Evolutionary conservation across 2,329 filamentous ascomycete genomes (phyloP), one percentile per base, ranked within the genome.

Genomic region (Talaromyces sp.): DNA sequence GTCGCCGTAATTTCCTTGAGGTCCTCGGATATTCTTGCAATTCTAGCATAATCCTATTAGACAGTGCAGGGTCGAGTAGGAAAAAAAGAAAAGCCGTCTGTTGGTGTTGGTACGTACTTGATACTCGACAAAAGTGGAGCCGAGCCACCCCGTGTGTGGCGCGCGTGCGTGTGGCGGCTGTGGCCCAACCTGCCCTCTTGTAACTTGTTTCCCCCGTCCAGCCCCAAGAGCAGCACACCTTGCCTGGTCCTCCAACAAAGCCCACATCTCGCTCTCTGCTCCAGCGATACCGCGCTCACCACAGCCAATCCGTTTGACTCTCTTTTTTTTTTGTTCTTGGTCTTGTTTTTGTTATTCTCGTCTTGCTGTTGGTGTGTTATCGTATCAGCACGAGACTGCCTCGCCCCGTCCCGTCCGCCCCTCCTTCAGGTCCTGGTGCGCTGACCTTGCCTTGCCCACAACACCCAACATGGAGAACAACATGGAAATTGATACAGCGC

Each of bases 401-500:
- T 29, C 48, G 26, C 48, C 57, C 59, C 62, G 50, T 48, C 61
- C 48, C 58, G 43, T 57, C 58, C 62, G 54, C 55, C 61, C 62
- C 62, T 70, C 73, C 65, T 65, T 64, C 54, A 66, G 65, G 53
- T 65, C 64, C 64, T 60, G 38, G 62, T 54, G 59, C 60, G 56
- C 48, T 61, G 60, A 62, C 38, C 56, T 62, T 32, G 46, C 65
- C 68, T 66, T 66, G 62, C 67, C 65, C 65, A 62, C 60, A 38
- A 61, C 55, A 26, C 60, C 31, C 65, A 59, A 62, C 65, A 96
- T 97, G 92, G 93, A 99, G 79, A 96, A 92, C 73, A 96, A 95
- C 79, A 99, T 99, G 94, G 93, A 97, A 70, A 79, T 81, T 82
- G 94, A 99, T 76, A 92, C 96, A 69, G 90, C 89, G 72, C 90